phyloP scores from a whole-genome alignment of 768 basidiomycete genomes.

The Lepiota subincarnata region DNA sequence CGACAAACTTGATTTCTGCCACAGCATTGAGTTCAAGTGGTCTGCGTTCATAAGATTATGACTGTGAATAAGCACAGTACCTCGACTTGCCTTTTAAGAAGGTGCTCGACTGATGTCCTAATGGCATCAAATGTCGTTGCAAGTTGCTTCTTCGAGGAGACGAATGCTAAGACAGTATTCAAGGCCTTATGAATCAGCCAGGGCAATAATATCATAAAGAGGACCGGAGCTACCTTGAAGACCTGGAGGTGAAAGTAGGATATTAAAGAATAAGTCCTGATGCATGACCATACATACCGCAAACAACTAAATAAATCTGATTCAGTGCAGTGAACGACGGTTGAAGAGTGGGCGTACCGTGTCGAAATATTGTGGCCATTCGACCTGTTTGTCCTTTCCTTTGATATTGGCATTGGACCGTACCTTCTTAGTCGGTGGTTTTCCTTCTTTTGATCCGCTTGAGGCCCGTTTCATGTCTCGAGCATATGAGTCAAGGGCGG shows the following conservation, averaged over 20 bases:
- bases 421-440: not conserved
- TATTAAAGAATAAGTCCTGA: not conserved
- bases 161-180: slow-evolving; percentile 86
- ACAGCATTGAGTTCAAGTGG: slow-evolving; percentile 75
- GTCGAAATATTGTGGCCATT: slow-evolving; percentile 66
- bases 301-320: slow-evolving; percentile 2
- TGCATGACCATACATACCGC: not conserved
- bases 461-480: slow-evolving; percentile 2
- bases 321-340: not conserved
- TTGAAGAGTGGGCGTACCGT: slow-evolving; percentile 31
- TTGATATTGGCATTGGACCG: not conserved
- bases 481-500: not conserved
- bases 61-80: not conserved
- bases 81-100: slow-evolving; percentile 64
- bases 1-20: slow-evolving; percentile 75
- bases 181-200: slow-evolving; percentile 50
- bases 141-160: slow-evolving; percentile 75
- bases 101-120: slow-evolving; percentile 72
- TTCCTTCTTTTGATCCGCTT: not conserved
- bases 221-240: slow-evolving; percentile 49
- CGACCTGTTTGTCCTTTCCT: slow-evolving; percentile 3
- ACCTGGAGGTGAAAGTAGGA: slow-evolving; percentile 32
- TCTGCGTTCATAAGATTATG: slow-evolving; percentile 32
- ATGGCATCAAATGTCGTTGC: slow-evolving; percentile 77
- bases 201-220: not conserved